Evolutionary conservation across 257 asterid genomes (phyloP).

Genomic region (Solanum appendiculatum): DNA sequence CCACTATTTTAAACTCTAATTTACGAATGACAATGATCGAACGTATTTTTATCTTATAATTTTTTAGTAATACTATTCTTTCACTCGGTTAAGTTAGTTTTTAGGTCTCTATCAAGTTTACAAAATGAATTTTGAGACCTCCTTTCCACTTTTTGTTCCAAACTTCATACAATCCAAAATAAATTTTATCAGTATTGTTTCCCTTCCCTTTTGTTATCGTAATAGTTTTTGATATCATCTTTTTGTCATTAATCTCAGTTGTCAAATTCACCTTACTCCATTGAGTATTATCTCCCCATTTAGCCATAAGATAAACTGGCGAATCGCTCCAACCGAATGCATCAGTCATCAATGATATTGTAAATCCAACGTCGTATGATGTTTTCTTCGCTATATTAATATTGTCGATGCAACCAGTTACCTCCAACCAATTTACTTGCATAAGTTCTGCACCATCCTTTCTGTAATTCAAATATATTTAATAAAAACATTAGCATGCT

Average conservation of each 20-base stretch:
- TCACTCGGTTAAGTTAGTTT: not conserved
- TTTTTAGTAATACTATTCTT: not conserved
- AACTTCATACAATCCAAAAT: not conserved
- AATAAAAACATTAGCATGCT: not conserved
- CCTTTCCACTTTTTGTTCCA: not conserved
- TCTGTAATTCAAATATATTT: not conserved
- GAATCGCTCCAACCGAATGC: slow-evolving; percentile 21
- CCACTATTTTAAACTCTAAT: not conserved
- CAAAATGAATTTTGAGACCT: not conserved
- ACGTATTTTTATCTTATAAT: not conserved
- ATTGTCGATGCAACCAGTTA: slow-evolving; percentile 9
- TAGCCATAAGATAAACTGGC: slow-evolving; percentile 10
- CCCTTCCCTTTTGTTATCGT: not conserved
- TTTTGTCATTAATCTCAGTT: not conserved
- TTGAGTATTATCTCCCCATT: slow-evolving; percentile 10
- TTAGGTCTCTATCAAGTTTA: not conserved
- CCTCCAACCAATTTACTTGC: slow-evolving; percentile 24
- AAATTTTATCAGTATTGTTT: not conserved
- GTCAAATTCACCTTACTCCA: not conserved
- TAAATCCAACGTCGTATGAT: slow-evolving; percentile 7
- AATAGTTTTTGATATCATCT: not conserved
- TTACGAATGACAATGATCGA: not conserved
- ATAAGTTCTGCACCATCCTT: not conserved
- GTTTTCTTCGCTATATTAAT: not conserved
- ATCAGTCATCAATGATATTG: slow-evolving; percentile 6